These are phyloP conservation scores for Zanthoxylum bungeanum DNA, from an alignment of 345 rosid genomes.

Conservation along the genomic window DNA sequence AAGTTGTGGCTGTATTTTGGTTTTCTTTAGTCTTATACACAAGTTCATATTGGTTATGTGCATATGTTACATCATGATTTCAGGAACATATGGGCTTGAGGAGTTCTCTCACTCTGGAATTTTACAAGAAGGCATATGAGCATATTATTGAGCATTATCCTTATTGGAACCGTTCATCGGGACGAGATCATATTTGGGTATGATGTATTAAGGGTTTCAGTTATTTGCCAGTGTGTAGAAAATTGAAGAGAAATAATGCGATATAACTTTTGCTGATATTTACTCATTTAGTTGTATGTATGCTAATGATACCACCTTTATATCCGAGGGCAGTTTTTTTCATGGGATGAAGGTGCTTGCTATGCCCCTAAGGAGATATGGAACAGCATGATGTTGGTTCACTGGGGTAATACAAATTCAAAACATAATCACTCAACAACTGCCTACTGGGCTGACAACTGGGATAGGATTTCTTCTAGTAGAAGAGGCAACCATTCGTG, in stretches of 20 bases:
- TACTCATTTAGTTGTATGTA: constrained; percentile 2
- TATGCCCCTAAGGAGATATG: constrained; percentile 99
- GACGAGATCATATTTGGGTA: constrained; percentile 98
- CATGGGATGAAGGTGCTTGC: constrained; percentile 99
- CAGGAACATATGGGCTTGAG: constrained; percentile 81
- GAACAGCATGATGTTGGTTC: constrained; percentile 98
- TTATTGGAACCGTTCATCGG: constrained; percentile 82
- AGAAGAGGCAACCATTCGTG: constrained; percentile 93
- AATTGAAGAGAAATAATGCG: background rate
- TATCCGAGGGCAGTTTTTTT: constrained; percentile 77
- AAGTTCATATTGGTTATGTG: constrained; percentile 1
- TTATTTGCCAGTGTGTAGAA: background rate
- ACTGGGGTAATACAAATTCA: constrained; percentile 97
- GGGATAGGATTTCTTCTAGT: constrained; percentile 68
- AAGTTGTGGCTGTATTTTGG: background rate
- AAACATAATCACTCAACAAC: constrained; percentile 94
- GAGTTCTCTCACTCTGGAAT: constrained; percentile 91
- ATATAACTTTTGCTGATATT: constrained; percentile 2
- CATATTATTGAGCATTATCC: constrained; percentile 68
- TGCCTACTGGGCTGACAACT: constrained; percentile 87
- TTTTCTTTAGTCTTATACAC: background rate
- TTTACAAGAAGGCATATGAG: constrained; percentile 69
- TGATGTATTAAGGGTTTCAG: constrained; percentile 19
- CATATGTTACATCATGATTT: constrained; percentile 20
- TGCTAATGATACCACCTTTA: constrained; percentile 31